Evolutionary conservation across 805 yeast species (phyloP).

Genomic region (Isabelozyma gotoi): DNA sequence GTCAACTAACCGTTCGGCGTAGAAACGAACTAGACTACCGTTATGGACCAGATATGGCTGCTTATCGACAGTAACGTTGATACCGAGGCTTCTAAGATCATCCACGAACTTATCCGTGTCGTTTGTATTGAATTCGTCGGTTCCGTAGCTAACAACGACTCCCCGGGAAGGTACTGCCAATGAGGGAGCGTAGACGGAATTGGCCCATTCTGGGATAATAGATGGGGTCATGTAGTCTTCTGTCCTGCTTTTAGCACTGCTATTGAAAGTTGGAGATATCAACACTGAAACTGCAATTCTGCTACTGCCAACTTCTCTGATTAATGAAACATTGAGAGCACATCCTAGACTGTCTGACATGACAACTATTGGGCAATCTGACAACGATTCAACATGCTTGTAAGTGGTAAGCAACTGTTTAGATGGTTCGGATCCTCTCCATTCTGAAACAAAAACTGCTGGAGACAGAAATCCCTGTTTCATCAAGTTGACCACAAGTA

Average conservation of each 20-base stretch:
- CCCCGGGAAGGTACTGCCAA: constrained; percentile 35
- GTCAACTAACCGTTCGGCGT: constrained; percentile 40
- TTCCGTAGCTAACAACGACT: constrained; percentile 41
- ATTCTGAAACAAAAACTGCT: constrained; percentile 31
- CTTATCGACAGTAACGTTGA: constrained; percentile 31
- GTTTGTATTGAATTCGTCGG: constrained; percentile 22
- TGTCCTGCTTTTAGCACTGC: background rate
- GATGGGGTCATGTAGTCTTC: background rate
- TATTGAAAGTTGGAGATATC: constrained; percentile 24
- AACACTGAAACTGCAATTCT: constrained; percentile 15
- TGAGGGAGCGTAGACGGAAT: too few species aligned
- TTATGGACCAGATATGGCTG: constrained; percentile 40
- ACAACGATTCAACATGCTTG: background rate
- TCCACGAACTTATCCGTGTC: constrained; percentile 32
- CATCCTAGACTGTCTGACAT: constrained; percentile 54
- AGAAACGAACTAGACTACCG: constrained; percentile 47
- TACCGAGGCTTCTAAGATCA: constrained; percentile 17
- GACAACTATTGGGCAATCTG: constrained; percentile 21
- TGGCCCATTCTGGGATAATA: too few species aligned
- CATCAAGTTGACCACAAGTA: constrained; percentile 39
- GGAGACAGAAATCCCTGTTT: constrained; percentile 53
- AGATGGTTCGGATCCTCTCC: constrained; percentile 10
- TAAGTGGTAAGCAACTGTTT: background rate
- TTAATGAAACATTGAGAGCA: constrained; percentile 17
- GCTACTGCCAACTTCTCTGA: background rate